Percentiles rank a stretch among this genome's conserved stretches.
phyloP scores from a whole-genome alignment of 768 basidiomycete species.

The Phlebiopsis gigantea region DNA sequence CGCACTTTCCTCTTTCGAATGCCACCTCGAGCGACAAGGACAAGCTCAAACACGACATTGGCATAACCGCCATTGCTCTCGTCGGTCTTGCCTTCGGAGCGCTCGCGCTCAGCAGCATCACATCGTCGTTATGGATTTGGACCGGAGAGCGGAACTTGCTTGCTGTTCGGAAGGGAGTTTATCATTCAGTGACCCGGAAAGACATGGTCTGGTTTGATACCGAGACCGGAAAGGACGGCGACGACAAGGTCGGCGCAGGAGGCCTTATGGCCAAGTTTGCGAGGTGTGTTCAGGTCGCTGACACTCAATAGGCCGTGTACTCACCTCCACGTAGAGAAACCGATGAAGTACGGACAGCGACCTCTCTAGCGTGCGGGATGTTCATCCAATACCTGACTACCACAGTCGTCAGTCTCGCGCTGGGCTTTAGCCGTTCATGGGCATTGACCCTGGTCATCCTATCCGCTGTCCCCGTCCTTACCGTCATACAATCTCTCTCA shows the following conservation, averaged over 20 bases:
- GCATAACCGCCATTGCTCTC: constrained; percentile 22
- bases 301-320: not conserved
- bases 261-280: constrained; percentile 93
- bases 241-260: constrained; percentile 69
- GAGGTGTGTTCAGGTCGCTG: constrained; percentile 49
- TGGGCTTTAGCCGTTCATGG: constrained; percentile 79
- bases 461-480: constrained; percentile 78
- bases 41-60: constrained; percentile 50
- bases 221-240: constrained; percentile 68
- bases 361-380: constrained; percentile 73
- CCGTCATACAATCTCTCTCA: constrained; percentile 70
- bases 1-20: constrained; percentile 44
- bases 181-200: constrained; percentile 56
- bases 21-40: constrained; percentile 40
- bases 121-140: constrained; percentile 80
- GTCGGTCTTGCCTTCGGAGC: constrained; percentile 64
- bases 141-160: constrained; percentile 78
- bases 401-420: constrained; percentile 67
- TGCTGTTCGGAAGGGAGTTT: constrained; percentile 56
- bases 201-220: constrained; percentile 91
- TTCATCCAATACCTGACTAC: constrained; percentile 80
- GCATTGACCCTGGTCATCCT: constrained; percentile 89
- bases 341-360: constrained; percentile 85
- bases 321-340: constrained; percentile 62
- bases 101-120: constrained; percentile 67